phyloP scores from a whole-genome alignment of 495 filamentous ascomycete genomes.

The Parathielavia appendiculata region DNA sequence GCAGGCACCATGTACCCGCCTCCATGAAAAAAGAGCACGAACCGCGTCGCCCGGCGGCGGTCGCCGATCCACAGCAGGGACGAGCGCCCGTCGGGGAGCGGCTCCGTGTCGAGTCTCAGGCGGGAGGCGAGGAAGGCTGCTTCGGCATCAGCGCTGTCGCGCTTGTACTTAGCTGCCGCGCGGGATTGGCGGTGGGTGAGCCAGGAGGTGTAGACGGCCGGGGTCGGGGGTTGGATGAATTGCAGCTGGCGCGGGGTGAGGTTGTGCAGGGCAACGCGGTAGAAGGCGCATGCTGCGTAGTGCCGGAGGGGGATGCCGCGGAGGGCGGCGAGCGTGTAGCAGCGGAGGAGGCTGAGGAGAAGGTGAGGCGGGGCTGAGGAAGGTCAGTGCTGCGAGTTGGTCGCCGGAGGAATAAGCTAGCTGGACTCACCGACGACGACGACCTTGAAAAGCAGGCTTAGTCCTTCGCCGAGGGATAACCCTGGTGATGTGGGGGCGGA shows the following conservation, averaged over 20 bases:
- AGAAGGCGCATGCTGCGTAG: conserved; percentile 19
- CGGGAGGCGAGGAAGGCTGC: conserved; percentile 16
- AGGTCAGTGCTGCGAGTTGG: background rate
- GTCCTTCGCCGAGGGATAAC: conserved; percentile 6
- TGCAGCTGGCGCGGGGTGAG: conserved; percentile 22
- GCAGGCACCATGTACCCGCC: conserved; percentile 30
- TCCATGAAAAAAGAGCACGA: conserved; percentile 36
- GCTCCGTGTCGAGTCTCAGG: conserved; percentile 16
- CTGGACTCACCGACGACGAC: conserved; percentile 9
- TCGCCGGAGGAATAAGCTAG: background rate
- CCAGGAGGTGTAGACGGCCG: conserved; percentile 18
- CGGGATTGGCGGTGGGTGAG: conserved; percentile 5
- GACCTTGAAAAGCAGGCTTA: conserved; percentile 16
- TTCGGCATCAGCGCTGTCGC: background rate
- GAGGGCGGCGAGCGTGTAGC: conserved; percentile 13
- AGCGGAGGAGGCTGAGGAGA: conserved; percentile 22
- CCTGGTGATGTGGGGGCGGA: conserved; percentile 1
- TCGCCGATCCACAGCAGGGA: conserved; percentile 33
- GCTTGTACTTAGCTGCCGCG: background rate
- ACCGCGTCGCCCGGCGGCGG: conserved; percentile 26
- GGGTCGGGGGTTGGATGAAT: conserved; percentile 13
- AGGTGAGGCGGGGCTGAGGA: conserved; percentile 14
- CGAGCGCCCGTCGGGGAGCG: conserved; percentile 22
- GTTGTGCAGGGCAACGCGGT: conserved; percentile 19
- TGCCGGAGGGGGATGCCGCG: conserved; percentile 20